A percentile compares a stretch with the other conserved stretches of the same genome.
Evolutionary conservation across 2,329 filamentous ascomycete genomes (phyloP).

Genomic region (Myriosclerotinia curreyana): DNA sequence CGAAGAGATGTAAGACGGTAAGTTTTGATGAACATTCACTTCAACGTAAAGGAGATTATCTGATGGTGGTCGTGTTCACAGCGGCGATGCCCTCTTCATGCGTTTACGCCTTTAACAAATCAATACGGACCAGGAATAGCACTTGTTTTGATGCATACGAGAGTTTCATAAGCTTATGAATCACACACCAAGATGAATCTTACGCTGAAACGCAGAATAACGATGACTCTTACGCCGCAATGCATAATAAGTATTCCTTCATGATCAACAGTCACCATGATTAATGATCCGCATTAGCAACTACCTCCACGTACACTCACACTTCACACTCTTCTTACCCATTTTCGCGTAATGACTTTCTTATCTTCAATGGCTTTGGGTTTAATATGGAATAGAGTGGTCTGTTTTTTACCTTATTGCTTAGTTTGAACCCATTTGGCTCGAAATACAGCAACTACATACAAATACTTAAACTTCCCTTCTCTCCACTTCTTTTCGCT

Average conservation of each 20-base stretch:
- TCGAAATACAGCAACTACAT: neutral
- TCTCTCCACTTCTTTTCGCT: neutral
- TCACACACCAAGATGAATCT: neutral
- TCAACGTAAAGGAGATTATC: neutral
- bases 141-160: neutral
- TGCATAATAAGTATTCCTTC: neutral
- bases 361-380: neutral
- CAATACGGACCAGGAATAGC: neutral
- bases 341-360: neutral
- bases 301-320: neutral
- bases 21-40: neutral
- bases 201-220: neutral
- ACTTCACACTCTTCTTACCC: neutral
- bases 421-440: neutral
- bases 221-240: neutral
- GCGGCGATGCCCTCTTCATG: slow-evolving; percentile 13
- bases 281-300: neutral
- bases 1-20: slow-evolving; percentile 7
- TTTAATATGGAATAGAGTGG: neutral
- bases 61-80: slow-evolving; percentile 2
- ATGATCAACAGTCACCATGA: neutral
- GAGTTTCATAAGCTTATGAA: neutral
- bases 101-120: neutral
- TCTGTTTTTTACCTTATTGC: neutral
- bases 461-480: neutral